phyloP scores from a whole-genome alignment of 176 grass and related monocot genomes.

The Cenchrus fungigraminus region DNA sequence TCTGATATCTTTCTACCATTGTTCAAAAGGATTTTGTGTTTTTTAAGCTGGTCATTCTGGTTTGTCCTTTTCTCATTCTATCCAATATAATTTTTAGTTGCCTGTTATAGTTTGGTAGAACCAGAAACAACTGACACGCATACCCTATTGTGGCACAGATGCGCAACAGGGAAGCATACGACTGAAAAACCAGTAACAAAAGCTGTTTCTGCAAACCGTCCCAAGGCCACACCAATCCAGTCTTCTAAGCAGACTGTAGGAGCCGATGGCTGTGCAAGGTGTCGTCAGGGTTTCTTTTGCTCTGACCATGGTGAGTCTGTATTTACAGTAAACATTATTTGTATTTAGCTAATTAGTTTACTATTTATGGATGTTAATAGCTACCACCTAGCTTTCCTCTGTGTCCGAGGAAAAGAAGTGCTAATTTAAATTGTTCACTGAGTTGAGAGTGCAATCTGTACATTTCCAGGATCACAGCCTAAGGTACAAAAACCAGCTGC shows the following conservation, averaged over 20 bases:
- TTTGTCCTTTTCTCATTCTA: slow-evolving; percentile 15
- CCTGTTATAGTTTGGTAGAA: neutral
- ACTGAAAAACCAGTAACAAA: slow-evolving; percentile 87
- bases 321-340: neutral
- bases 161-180: slow-evolving; percentile 92
- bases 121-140: neutral
- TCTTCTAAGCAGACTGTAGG: slow-evolving; percentile 46
- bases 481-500: slow-evolving; percentile 54
- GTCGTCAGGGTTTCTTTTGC: slow-evolving; percentile 95
- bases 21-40: neutral
- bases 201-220: slow-evolving; percentile 54
- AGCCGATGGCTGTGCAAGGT: slow-evolving; percentile 69
- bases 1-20: slow-evolving; percentile 3
- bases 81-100: neutral
- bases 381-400: neutral
- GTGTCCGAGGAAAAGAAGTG: too few relatives aligned
- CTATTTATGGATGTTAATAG: neutral
- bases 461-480: slow-evolving; percentile 80
- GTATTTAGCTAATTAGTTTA: neutral
- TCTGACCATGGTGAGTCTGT: slow-evolving; percentile 90
- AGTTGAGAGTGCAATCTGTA: neutral
- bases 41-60: neutral
- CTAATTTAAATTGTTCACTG: neutral
- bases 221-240: slow-evolving; percentile 53
- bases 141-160: slow-evolving; percentile 54